Base-by-base conservation (phyloP, 208 protist species). In the Naegleria lovaniensis region DNA sequence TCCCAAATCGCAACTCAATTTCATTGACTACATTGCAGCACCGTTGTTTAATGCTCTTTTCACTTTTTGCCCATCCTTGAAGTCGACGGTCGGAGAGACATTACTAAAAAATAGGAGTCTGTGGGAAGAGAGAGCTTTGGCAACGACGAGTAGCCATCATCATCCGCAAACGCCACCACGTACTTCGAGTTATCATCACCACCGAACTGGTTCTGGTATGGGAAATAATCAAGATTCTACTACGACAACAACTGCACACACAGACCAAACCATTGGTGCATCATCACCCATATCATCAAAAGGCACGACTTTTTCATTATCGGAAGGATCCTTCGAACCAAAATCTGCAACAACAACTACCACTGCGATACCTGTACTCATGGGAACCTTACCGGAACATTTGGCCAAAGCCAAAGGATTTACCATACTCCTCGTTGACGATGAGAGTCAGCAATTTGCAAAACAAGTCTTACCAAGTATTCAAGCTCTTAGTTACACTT, bases 21-120 rank as follows among this genome's bases (percentile, higher is more conserved):
- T 89, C 59, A 89, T 89, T 67, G 85, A 89, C 59, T 89, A 89
- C 41, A 89, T 89, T 67, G 85, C 85, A 67, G 43, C 16, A 29
- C 85, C 85, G 0, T 67, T 89, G 25, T 89, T 67, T 29, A 89
- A 89, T 5, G 40, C 25, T 38, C 39, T 67, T 11, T 13, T 38
- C 9, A 89, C 13, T 89, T 48, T 41, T 22, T 89, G n/a, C 3
- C n/a, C 48, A 16, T 36, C 9, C 0, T 41, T 89, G 29, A 41
- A 52, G 29, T 25, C 11, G 5, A 38, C 36, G 1, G 25, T 79
- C 5, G 41, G 13, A 19, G 48, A 67, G 3, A 67, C 41, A 38
- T 38, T 89, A 0, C 29, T 38, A 67, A 41, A 39, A 38, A 89
- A 89, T 67, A 55, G 85, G 41, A n/a, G 16, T 2, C 29, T 89